Conservation (phyloP, 768 basidiomycete species). For the Tulasnella sp. region DNA sequence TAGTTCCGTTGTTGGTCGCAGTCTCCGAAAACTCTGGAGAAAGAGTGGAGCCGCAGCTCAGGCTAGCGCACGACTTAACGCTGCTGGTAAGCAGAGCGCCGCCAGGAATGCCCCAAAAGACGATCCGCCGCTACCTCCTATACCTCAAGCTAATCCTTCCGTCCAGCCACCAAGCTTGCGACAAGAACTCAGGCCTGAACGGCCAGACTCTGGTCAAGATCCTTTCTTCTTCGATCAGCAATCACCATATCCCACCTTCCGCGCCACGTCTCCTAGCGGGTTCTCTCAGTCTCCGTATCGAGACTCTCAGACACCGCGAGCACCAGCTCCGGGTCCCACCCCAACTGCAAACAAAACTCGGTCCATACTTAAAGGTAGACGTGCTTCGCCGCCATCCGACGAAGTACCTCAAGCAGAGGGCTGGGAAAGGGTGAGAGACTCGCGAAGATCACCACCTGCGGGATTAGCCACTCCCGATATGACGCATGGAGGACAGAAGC, state of each 20-base stretch:
- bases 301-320: neutral
- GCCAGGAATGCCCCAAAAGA: neutral
- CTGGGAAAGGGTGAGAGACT: neutral
- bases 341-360: conserved; percentile 2
- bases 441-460: neutral
- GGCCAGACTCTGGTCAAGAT: conserved; percentile 28
- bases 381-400: neutral
- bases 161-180: conserved; percentile 1
- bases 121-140: conserved; percentile 8
- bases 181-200: conserved; percentile 29
- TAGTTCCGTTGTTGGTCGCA: conserved; percentile 58
- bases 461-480: neutral
- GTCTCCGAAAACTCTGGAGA: conserved; percentile 67
- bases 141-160: neutral
- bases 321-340: neutral
- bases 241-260: conserved; percentile 44
- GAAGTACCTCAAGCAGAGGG: neutral
- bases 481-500: neutral
- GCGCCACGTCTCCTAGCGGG: neutral
- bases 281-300: neutral
- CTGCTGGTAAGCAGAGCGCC: neutral
- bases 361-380: neutral
- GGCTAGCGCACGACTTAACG: conserved; percentile 9
- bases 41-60: conserved; percentile 46
- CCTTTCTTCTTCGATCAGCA: conserved; percentile 63